phyloP scores from a whole-genome alignment of 768 basidiomycete genomes.

The Nidularia sp. region DNA sequence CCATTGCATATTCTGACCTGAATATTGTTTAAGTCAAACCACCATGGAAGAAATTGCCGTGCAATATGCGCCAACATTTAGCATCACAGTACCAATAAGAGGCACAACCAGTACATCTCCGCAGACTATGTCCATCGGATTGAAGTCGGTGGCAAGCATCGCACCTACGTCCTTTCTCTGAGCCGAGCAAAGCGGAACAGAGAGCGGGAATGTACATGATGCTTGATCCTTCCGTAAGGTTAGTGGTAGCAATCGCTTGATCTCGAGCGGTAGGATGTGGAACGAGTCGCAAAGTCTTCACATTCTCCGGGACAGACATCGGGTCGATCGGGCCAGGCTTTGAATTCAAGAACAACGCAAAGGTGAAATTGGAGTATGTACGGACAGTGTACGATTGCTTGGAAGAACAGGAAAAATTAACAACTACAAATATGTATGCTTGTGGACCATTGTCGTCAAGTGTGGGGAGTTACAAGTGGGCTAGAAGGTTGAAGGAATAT shows the following conservation, averaged over 20 bases:
- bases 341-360: too few relatives aligned
- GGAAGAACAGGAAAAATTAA: too few relatives aligned
- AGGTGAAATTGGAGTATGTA: too few relatives aligned
- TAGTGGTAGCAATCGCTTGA: conserved; percentile 38
- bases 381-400: too few relatives aligned
- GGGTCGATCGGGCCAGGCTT: too few relatives aligned
- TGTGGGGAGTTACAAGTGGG: too few relatives aligned
- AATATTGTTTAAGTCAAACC: conserved; percentile 1
- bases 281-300: conserved; percentile 23
- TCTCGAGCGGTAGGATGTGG: conserved; percentile 45
- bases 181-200: conserved; percentile 42
- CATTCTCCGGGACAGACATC: background rate
- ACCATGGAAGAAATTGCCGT: conserved; percentile 3
- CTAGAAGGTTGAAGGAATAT: too few relatives aligned
- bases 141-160: conserved; percentile 53
- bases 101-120: conserved; percentile 61
- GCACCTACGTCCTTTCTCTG: conserved; percentile 63
- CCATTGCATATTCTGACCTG: conserved; percentile 75
- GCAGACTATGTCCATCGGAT: conserved; percentile 28
- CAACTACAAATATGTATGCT: too few relatives aligned
- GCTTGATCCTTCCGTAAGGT: conserved; percentile 39
- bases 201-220: conserved; percentile 45
- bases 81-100: conserved; percentile 72
- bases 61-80: conserved; percentile 42
- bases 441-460: too few relatives aligned